Base-by-base conservation (phyloP, 2,329 filamentous ascomycete species). In the Trichoderma pleuroti region DNA sequence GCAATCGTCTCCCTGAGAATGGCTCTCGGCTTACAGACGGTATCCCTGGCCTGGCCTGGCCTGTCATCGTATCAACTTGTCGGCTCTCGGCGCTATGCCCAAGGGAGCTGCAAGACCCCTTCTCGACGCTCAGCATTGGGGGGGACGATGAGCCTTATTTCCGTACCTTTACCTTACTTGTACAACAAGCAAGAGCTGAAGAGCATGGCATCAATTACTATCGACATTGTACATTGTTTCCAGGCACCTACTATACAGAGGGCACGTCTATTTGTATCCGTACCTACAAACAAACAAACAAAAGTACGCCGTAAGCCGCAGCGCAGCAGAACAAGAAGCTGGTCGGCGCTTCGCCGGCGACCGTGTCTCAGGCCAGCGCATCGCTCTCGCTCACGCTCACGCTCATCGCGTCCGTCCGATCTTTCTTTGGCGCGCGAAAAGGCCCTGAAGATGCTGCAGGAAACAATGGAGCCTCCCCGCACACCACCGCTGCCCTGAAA, bases 361-460 rank as follows among this genome's bases (percentile, higher is more conserved):
- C 42, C 67, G 59, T 70, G 67, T 70, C 67, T 70, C 67, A 63
- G 67, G 26, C 42, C 59, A 70, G 59, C 67, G 67, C 67, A 70
- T 36, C 59, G 46, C 67, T 21, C 67, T 59, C 52, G 52, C 52
- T 18, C 42, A 18, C 42, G 8, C 42, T 16, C 42, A n/a, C 0
- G 18, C 42, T 16, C 42, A 24, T 42, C 34, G 21, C 64, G 26
- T 21, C 57, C 36, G 54, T 56, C 57, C 32, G 65, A 60, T 61
- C 46, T 39, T 66, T 61, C 30, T 39, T 57, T 21, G 16, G 32
- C 63, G 63, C 49, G 63, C 32, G 63, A 57, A 49, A 16, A 26
- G 42, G 65, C 18, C 54, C 39, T 60, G 56, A 49, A 12, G 16
- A 57, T 28, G 5, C 26, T 28, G 26, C 26, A 28, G 26, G 26